Evolutionary conservation across 441 rosid genomes (phyloP).

Genomic region (Kokia cookei): DNA sequence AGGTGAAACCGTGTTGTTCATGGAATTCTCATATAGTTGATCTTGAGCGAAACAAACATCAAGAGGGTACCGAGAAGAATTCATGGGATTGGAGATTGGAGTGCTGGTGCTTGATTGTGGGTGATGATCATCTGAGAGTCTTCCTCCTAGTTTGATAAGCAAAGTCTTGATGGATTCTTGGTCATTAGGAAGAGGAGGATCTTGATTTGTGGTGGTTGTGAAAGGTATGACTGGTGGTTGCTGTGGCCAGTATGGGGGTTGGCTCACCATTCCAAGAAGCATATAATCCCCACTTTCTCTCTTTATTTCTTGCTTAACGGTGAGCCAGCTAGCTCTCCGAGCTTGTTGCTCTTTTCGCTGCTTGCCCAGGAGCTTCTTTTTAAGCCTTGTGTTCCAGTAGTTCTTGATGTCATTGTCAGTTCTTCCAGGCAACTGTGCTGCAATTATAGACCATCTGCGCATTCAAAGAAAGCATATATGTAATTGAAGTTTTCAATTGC

Average conservation of each 20-base stretch:
- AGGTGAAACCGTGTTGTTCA: constrained; percentile 19
- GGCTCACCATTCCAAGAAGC: constrained; percentile 20
- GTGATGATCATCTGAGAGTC: constrained; percentile 28
- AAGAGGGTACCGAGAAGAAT: constrained; percentile 7
- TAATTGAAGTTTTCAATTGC: neutral
- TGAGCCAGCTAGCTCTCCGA: constrained; percentile 11
- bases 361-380: constrained; percentile 63
- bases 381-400: constrained; percentile 69
- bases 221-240: constrained; percentile 21
- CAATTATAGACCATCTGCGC: constrained; percentile 68
- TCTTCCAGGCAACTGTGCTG: constrained; percentile 63
- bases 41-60: constrained; percentile 21
- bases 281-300: constrained; percentile 25
- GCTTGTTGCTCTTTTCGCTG: constrained; percentile 59
- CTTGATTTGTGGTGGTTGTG: constrained; percentile 5
- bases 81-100: neutral
- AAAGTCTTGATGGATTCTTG: constrained; percentile 36
- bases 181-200: constrained; percentile 23
- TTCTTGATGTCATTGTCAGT: constrained; percentile 73
- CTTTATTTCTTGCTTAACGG: constrained; percentile 44
- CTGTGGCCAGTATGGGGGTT: constrained; percentile 39
- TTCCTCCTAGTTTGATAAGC: constrained; percentile 39
- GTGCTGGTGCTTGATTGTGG: constrained; percentile 11
- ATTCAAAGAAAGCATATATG: neutral
- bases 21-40: constrained; percentile 21